A percentile compares a stretch with the other conserved stretches of the same genome.
Conservation (phyloP, 2,329 filamentous ascomycete genomes). For the Ceratocystis variospora region DNA sequence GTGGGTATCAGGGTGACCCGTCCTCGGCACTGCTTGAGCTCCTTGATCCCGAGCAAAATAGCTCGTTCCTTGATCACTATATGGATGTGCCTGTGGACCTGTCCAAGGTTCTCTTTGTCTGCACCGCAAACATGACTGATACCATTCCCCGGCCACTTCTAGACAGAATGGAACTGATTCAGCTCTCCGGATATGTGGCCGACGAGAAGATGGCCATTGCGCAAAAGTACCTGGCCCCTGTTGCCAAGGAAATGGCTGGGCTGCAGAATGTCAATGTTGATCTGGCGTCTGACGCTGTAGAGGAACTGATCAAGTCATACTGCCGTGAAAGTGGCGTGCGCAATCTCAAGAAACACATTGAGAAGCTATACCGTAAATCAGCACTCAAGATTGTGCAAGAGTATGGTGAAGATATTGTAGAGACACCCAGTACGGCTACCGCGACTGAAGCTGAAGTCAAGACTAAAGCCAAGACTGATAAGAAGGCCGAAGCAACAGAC, state of each 20-base stretch:
- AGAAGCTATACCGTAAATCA: slow-evolving; percentile 96
- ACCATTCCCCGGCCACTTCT: slow-evolving; percentile 88
- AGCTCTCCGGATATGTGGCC: slow-evolving; percentile 87
- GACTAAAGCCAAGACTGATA: slow-evolving; percentile 24
- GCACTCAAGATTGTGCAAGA: slow-evolving; percentile 95
- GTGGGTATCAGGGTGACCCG: slow-evolving; percentile 91
- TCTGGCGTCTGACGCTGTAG: slow-evolving; percentile 75
- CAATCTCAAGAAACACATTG: slow-evolving; percentile 98
- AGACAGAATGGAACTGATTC: slow-evolving; percentile 95
- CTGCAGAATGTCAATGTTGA: slow-evolving; percentile 81
- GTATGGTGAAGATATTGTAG: slow-evolving; percentile 73
- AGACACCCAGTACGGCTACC: slow-evolving; percentile 31
- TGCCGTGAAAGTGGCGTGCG: slow-evolving; percentile 93
- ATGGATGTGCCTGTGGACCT: slow-evolving; percentile 96
- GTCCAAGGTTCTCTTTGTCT: slow-evolving; percentile 95
- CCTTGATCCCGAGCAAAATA: slow-evolving; percentile 94
- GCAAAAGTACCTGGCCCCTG: slow-evolving; percentile 78
- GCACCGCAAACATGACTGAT: slow-evolving; percentile 97
- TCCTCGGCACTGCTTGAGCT: slow-evolving; percentile 87
- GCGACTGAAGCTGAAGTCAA: slow-evolving; percentile 30
- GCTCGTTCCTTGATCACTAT: slow-evolving; percentile 93
- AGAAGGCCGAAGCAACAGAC: slow-evolving; percentile 26
- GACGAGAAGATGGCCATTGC: slow-evolving; percentile 99
- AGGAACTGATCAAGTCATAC: slow-evolving; percentile 96
- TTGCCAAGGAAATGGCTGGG: slow-evolving; percentile 86